These are phyloP conservation scores for Emergomyces pasteurianus DNA, from an alignment of 2,329 filamentous ascomycete species.

Conservation along the genomic window DNA sequence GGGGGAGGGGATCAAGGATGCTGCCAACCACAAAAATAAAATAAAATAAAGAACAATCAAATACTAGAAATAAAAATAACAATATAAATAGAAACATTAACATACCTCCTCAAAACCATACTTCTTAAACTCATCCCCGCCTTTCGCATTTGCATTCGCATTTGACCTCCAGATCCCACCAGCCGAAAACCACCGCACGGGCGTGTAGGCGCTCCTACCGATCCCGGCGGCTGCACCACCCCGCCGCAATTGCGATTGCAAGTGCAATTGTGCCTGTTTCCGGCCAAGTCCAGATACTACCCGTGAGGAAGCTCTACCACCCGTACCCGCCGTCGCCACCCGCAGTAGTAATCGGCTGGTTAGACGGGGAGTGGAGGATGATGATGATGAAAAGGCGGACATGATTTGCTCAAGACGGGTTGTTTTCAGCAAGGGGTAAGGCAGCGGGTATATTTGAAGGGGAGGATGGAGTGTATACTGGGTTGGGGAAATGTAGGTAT, in stretches of 20 bases:
- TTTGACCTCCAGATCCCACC: not conserved
- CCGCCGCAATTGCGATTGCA: not conserved
- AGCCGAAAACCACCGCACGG: not conserved
- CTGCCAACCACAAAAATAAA: no score
- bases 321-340: not conserved
- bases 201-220: no score
- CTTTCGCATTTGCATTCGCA: not conserved
- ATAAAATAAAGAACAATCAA: no score
- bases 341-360: not conserved
- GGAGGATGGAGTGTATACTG: not conserved
- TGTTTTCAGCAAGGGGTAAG: no score
- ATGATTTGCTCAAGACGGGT: no score
- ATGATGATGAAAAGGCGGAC: not conserved
- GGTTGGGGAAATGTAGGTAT: not conserved
- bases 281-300: not conserved
- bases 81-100: not conserved
- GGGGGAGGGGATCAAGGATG: not conserved
- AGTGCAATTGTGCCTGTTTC: not conserved
- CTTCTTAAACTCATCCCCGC: conserved; percentile 5
- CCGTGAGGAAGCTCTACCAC: not conserved
- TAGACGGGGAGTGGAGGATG: not conserved
- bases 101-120: conserved; percentile 12
- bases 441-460: no score
- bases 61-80: not conserved
- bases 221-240: not conserved